Base-by-base conservation (phyloP, 2,329 filamentous ascomycete species). In the Clonostachys rosea region DNA sequence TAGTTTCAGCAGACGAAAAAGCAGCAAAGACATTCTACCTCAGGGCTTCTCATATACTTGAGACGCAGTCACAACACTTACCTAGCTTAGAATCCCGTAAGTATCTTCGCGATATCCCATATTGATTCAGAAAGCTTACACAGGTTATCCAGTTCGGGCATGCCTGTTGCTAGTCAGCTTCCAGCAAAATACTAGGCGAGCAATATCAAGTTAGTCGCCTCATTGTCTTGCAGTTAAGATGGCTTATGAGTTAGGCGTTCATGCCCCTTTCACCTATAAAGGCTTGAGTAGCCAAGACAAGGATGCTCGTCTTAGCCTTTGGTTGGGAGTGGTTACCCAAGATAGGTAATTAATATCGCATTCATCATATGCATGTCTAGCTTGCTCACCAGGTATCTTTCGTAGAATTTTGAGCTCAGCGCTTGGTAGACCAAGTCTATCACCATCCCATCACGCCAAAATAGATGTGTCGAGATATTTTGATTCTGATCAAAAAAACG, bases 141-240 rank as follows among this genome's bases (percentile, higher is more conserved):
- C 17, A 9, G 2, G 24, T 8, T 18, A 24, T 3, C 7, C 45
- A 59, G 62, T 67, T 7, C 62, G 65, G 48, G 52, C 58, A 2
- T 45, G 66, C 18, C 54, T 66, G 6, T 55, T 67, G 2, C 50
- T 65, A 3, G 52, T 57, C 4, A 62, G 53, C 35, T 66, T 60
- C 35, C 59, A 65, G 34, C 63, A 67, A 43, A 65, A 64, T 35
- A 64, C 52, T 14, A 60, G 64, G 42, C 54, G 61, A 4, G 59
- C 62, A 8, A 60, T 62, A 47, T 58, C 60, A 30, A 66, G 62
- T 43, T 56, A 58, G 50, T 55, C 61, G 5, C 57, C 57, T 2
- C 61, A 65, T 41, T 57, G 58, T 2, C 51, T 64, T 3, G 55
- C 57, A 2, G 63, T 66, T 37, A 62, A 62, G 35, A 53, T 59